Base-by-base conservation (phyloP, 768 basidiomycete genomes). In the Mycena rosella region DNA sequence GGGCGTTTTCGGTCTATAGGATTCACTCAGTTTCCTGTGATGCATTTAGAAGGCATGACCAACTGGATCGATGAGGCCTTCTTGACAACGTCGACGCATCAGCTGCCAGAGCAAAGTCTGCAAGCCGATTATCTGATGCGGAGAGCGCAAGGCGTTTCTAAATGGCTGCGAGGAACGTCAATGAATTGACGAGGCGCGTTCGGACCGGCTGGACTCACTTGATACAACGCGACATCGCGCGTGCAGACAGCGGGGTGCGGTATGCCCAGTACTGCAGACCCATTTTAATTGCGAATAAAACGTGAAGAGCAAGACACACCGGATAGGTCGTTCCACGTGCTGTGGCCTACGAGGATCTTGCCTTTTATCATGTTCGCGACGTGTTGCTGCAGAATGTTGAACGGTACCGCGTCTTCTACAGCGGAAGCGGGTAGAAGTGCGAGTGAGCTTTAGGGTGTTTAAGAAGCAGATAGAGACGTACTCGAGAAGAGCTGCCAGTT, bases 71-170 rank as follows among this genome's bases (percentile, higher is more conserved):
- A 88, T 84, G 61, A 88, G 85, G 32, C 87, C 88, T 74, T 92
- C 91, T 74, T 91, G 90, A 74, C 91, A 91, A 32, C 90, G 87
- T 72, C 93, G 85, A 62, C 87, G 85, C 92, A 95, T 92, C 38
- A 95, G 85, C 72, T 90, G 90, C 91, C 92, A 94, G 76, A 89
- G 87, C 18, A 95, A 82, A 6, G 94, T 95, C 73, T 89, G 90
- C 38, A 95, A 82, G 29, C 94, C 93, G 67, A 93, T 80, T 54
- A 88, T 77, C 71, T 91, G 89, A 74, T 90, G 88, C 8, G 88
- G 87, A 29, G 86, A 85, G 27, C 87, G 86, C 58, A 95, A 79
- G 2, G 91, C 87, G 62, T 88, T 91, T 73, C 91, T 86, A 74
- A 94, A 95, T 0, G 93, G 93, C 81, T 92, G 75, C 13, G 53